phyloP scores from a whole-genome alignment of 1,284 basidiomycete species.

The Ceratobasidium sp. region DNA sequence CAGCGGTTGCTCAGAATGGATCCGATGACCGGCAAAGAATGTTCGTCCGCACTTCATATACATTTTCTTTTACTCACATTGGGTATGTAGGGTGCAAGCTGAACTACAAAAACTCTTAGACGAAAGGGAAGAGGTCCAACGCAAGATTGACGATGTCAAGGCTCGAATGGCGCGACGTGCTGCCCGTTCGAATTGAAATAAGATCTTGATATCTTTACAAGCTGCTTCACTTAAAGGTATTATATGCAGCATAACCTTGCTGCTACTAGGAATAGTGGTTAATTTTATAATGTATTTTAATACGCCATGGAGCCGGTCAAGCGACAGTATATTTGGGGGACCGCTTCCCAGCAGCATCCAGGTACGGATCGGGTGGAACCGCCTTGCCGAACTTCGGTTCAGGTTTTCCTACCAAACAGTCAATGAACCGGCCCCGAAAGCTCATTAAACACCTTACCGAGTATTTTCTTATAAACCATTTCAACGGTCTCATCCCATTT shows the following conservation, averaged over 20 bases:
- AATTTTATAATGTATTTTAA: background rate
- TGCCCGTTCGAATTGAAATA: background rate
- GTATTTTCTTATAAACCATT: constrained; percentile 67
- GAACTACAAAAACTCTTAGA: constrained; percentile 6
- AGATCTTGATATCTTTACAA: background rate
- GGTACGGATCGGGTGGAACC: constrained; percentile 61
- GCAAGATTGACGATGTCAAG: constrained; percentile 25
- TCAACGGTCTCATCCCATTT: constrained; percentile 75
- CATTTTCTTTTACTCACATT: background rate
- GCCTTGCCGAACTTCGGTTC: constrained; percentile 73
- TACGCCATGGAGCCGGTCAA: no score
- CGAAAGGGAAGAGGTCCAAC: constrained; percentile 28
- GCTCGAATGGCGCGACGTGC: background rate
- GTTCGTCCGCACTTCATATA: background rate
- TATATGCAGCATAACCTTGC: background rate
- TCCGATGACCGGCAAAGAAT: constrained; percentile 1
- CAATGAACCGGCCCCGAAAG: background rate
- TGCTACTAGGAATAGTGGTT: background rate
- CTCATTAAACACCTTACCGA: constrained; percentile 61
- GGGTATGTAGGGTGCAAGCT: background rate
- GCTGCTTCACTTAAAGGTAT: background rate
- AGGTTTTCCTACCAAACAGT: constrained; percentile 51
- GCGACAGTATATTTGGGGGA: constrained; percentile 9
- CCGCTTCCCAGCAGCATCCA: constrained; percentile 7
- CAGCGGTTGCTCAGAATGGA: background rate